Evolutionary conservation across 1,284 basidiomycete genomes (phyloP), one percentile per base, ranked within the genome.

Genomic region (Sanghuangporus sanghuang): DNA sequence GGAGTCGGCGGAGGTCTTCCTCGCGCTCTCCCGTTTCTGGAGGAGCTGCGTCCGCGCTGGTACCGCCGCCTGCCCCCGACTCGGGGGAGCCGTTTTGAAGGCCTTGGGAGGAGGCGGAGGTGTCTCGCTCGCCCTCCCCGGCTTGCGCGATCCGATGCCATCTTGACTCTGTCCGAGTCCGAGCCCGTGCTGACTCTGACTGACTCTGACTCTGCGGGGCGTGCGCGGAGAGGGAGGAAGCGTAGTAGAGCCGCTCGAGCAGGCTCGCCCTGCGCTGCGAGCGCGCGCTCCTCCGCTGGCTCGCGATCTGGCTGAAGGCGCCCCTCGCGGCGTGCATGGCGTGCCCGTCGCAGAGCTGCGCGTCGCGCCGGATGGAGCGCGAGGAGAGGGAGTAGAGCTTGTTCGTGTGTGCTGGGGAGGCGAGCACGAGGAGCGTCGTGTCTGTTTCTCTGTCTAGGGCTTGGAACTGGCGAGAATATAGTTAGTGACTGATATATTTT

Each of bases 371-470:
- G 58, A 92, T 79, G 1, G 85, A 81, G 14, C 89, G 84, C 11
- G 89, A 91, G 1, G 81, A 82, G 36, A 89, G 71, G 2, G 81
- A 72, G 67, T 89, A 82, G 2, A 89, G 71, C 67, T 85, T 86
- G 16, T 79, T 83, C 8, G 84, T 79, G 70, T 92, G 87, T 0
- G 88, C 84, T 0, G 89, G 90, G 0, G 89, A 82, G 2, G 89
- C 89, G 21, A 92, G 76, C 0, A 92, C 74, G 36, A 92, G 73
- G 75, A 92, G 80, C 0, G 87, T 91, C 12, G 89, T 79, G 69
- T 92, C 90, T 4, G 90, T 92, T 73, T 91, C 87, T 56, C 88
- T 80, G 74, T 92, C 90, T 21, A 92, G 76, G 38, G 81, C 80
- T 74, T 89, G 87, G 80, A 92, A 87, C 89, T 92, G 14, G 53